Evolutionary conservation across 305 asterid species (phyloP).

Genomic region (Solanum hybrid): DNA sequence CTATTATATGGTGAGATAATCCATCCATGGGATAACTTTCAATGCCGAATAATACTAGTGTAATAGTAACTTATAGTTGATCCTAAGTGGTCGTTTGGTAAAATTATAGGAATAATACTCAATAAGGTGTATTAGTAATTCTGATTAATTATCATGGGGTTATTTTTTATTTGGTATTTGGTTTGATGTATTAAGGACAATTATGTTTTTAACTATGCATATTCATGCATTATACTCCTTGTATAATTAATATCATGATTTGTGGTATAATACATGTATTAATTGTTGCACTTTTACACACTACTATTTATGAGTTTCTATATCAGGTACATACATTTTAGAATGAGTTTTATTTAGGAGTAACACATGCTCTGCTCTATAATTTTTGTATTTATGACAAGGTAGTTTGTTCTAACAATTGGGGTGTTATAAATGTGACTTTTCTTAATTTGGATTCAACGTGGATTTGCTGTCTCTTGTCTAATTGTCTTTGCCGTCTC

Average conservation of each 20-base stretch:
- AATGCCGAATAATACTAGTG: neutral
- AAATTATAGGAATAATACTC: neutral
- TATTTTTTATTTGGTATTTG: too few species aligned
- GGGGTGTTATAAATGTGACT: neutral
- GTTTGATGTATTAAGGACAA: neutral
- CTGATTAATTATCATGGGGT: too few species aligned
- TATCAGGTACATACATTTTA: neutral
- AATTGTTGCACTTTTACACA: neutral
- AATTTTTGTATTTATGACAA: neutral
- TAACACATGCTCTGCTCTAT: neutral
- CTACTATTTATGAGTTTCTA: neutral
- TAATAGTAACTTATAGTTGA: neutral
- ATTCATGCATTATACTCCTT: neutral
- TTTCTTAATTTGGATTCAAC: neutral
- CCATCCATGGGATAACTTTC: neutral
- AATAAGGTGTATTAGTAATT: neutral
- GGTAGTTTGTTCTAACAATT: neutral
- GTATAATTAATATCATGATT: neutral
- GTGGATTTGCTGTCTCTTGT: constrained; percentile 15
- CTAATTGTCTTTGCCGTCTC: constrained; percentile 6
- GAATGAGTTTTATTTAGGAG: neutral
- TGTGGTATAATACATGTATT: neutral
- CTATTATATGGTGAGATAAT: neutral
- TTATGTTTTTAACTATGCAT: too few species aligned
- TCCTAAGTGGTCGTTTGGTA: neutral